These are phyloP conservation scores for Rhodotorula sp. DNA, from an alignment of 1,284 basidiomycete genomes.

Conservation along the genomic window DNA sequence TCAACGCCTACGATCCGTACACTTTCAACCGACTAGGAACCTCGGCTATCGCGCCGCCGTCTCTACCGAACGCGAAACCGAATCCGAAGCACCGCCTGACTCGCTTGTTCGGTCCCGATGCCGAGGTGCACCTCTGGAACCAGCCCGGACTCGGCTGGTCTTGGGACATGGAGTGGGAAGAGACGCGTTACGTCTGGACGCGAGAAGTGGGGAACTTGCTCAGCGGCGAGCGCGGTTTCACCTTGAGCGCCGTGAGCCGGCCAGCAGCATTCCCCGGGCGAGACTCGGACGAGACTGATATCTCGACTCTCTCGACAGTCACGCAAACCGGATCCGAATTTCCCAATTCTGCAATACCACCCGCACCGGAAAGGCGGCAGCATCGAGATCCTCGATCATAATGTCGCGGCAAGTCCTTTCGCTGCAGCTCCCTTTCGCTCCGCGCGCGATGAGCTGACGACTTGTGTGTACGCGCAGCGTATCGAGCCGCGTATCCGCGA, in stretches of 20 bases:
- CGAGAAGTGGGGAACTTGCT: slow-evolving; percentile 9
- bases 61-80: slow-evolving; percentile 16
- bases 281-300: neutral
- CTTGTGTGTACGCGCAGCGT: neutral
- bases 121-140: slow-evolving; percentile 10
- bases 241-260: slow-evolving; percentile 22
- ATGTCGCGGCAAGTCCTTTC: slow-evolving; percentile 21
- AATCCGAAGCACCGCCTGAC: slow-evolving; percentile 17
- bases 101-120: slow-evolving; percentile 6
- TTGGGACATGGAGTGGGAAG: slow-evolving; percentile 36
- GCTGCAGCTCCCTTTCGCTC: too few relatives aligned
- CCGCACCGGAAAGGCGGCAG: slow-evolving; percentile 23
- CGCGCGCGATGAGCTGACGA: neutral
- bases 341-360: slow-evolving; percentile 10
- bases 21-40: slow-evolving; percentile 1
- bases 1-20: slow-evolving; percentile 16
- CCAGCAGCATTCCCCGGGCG: too few relatives aligned
- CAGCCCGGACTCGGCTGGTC: slow-evolving; percentile 15
- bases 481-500: slow-evolving; percentile 30
- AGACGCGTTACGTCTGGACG: slow-evolving; percentile 14
- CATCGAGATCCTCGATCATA: slow-evolving; percentile 33
- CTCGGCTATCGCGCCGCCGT: neutral
- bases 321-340: slow-evolving; percentile 32
- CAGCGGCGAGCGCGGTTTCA: slow-evolving; percentile 21
- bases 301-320: neutral